Evolutionary conservation across 768 basidiomycete species (phyloP).

Genomic region (Cubamyces lactineus): DNA sequence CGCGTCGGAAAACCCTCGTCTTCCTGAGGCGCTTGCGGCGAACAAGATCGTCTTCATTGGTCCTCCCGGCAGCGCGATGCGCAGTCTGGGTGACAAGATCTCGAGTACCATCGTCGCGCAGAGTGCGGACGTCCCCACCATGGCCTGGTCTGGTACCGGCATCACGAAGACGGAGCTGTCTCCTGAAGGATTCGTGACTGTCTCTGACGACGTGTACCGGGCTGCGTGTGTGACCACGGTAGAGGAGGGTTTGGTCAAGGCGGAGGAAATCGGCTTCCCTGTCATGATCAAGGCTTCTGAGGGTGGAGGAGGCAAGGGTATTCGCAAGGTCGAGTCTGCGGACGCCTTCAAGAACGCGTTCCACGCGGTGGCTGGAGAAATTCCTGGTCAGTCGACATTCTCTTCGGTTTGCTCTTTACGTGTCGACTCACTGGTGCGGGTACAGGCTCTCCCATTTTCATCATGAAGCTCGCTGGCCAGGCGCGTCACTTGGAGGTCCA

Average conservation of each 20-base stretch:
- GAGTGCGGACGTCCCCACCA: slow-evolving; percentile 93
- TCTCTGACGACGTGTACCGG: slow-evolving; percentile 88
- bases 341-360: slow-evolving; percentile 94
- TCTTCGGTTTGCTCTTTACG: slow-evolving; percentile 13
- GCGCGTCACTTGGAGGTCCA: slow-evolving; percentile 99
- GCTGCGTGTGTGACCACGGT: slow-evolving; percentile 87
- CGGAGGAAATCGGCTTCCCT: slow-evolving; percentile 91
- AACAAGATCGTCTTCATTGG: slow-evolving; percentile 99
- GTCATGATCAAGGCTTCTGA: slow-evolving; percentile 99
- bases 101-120: slow-evolving; percentile 99
- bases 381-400: slow-evolving; percentile 70
- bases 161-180: slow-evolving; percentile 87
- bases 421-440: slow-evolving; percentile 11
- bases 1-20: slow-evolving; percentile 96
- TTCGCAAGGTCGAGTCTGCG: slow-evolving; percentile 86
- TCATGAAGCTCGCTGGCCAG: slow-evolving; percentile 99
- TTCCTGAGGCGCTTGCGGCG: slow-evolving; percentile 91
- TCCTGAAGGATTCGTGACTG: slow-evolving; percentile 87
- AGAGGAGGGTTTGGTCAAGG: slow-evolving; percentile 82
- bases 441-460: slow-evolving; percentile 94
- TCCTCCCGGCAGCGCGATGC: slow-evolving; percentile 98
- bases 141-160: slow-evolving; percentile 98
- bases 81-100: slow-evolving; percentile 98
- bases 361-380: slow-evolving; percentile 92
- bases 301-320: slow-evolving; percentile 99